Evolutionary conservation across 257 asterid genomes (phyloP), one percentile per base, ranked within the genome.

Genomic region (Misopates orontium): DNA sequence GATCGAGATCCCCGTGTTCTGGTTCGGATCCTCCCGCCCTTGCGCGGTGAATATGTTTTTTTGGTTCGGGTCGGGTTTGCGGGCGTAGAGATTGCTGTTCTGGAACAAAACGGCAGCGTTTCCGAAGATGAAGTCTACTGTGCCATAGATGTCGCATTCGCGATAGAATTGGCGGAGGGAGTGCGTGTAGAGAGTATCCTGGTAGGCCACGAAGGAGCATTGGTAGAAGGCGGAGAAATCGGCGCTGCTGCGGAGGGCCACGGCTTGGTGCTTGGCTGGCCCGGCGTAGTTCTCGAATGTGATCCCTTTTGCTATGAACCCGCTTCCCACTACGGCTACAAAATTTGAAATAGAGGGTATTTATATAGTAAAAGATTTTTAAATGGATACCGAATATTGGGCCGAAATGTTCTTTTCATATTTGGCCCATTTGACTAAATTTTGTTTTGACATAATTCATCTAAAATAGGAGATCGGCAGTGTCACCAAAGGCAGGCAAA

Each of bases 271-370:
- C 45, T 90, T 90, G 82, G 81, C 79, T 1, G 99, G 90, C 0
- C 99, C 99, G 11, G 99, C 99, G 67, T 79, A 94, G 86, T 94
- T 94, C 70, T 94, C 99, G 68, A 94, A 82, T 22, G 93, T 83
- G 16, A 94, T 90, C 45, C 96, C 98, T 51, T 63, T 83, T 4
- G 96, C 97, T 32, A 94, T 80, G 82, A 90, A 94, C 19, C 96
- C 90, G 70, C 62, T 73, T 31, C 99, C 99, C 4, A 83, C 90
- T 14, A 77, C 90, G 1, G 98, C 99, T 90, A 95, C 81, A 68
- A 68, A 16, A 56, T 31, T 20, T 41, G 16, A 70, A 11, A 60
- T 1, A 9, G 10, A 59, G 8, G 10, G 63, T n/a, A 18, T n/a
- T n/a, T n/a, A n/a, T n/a, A n/a, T n/a, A n/a, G n/a, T n/a, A n/a